Evolutionary conservation across 2,329 filamentous ascomycete species (phyloP), one percentile per base, ranked within the genome.

Genomic region (Colletotrichum sp.): DNA sequence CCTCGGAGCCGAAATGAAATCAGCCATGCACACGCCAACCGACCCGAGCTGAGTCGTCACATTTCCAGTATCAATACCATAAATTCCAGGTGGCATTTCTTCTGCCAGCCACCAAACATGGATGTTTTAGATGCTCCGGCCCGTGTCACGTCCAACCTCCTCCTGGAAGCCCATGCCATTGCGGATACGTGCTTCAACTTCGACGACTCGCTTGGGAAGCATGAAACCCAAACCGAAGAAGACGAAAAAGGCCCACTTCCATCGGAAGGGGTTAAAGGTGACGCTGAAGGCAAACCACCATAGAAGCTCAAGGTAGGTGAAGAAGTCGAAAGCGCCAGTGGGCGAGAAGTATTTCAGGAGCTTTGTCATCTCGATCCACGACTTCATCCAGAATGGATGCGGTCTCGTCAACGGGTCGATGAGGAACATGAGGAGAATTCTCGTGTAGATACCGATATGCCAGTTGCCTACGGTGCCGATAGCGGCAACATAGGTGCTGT

Each of bases 191-290:
- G 93, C 90, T 85, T 98, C 95, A 18, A 90, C 86, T 78, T 90
- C 86, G 1, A 96, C 92, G 30, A 97, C 87, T 16, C 86, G 87
- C 83, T 90, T 88, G 0, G 95, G 95, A 63, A 97, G 81, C 24
- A 87, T 87, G 59, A 90, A 88, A 0, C 94, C 95, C 34, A 96
- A 82, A 0, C 95, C 95, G 75, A 94, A 94, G 80, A 98, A 93
- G 18, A 98, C 95, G 82, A 98, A 98, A 0, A 93, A 82, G 0
- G 93, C 94, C 95, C 95, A 98, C 86, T 98, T 98, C 95, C 95
- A 98, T 10, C 95, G 87, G 84, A 98, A 98, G 0, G 95, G 95
- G 81, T 98, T 98, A 80, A 97, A 90, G 6, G 90, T 86, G 57
- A 96, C 92, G 72, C 93, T 93, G 81, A 97, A 98, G 7, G 92